These are phyloP conservation scores for Brassica nigra DNA, from an alignment of 345 rosid genomes.

Conservation along the genomic window DNA sequence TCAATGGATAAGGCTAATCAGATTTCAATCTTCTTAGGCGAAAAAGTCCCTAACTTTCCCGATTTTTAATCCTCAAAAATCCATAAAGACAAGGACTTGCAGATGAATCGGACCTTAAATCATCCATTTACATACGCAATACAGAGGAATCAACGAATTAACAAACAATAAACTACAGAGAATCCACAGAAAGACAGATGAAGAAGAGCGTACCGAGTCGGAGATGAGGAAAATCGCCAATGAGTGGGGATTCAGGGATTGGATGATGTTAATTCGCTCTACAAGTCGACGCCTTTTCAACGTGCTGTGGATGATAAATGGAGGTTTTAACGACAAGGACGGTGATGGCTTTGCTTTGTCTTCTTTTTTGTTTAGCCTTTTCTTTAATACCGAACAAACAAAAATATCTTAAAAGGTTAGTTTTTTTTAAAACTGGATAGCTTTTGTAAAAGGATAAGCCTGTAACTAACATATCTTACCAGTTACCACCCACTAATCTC, in stretches of 20 bases:
- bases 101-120: slow-evolving; percentile 12
- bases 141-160: not conserved
- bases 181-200: not conserved
- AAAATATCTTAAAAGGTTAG: not conserved
- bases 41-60: not conserved
- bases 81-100: not conserved
- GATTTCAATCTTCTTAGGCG: not conserved
- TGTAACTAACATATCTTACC: not conserved
- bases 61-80: not conserved
- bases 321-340: slow-evolving; percentile 25
- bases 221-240: not conserved
- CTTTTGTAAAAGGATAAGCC: not conserved
- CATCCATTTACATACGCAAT: not conserved
- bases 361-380: not conserved
- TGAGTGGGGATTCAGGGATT: not conserved
- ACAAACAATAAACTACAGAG: not conserved
- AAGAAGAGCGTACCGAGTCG: slow-evolving; percentile 15
- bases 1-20: not conserved
- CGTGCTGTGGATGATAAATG: slow-evolving; percentile 8
- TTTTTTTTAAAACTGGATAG: not conserved
- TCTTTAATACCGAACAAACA: not conserved
- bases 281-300: slow-evolving; percentile 19
- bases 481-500: not conserved
- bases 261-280: not conserved
- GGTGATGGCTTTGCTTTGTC: slow-evolving; percentile 17